Percentiles rank a stretch among this genome's conserved stretches.
Conservation (phyloP, 2,329 filamentous ascomycete species). For the Didymella exigua region DNA sequence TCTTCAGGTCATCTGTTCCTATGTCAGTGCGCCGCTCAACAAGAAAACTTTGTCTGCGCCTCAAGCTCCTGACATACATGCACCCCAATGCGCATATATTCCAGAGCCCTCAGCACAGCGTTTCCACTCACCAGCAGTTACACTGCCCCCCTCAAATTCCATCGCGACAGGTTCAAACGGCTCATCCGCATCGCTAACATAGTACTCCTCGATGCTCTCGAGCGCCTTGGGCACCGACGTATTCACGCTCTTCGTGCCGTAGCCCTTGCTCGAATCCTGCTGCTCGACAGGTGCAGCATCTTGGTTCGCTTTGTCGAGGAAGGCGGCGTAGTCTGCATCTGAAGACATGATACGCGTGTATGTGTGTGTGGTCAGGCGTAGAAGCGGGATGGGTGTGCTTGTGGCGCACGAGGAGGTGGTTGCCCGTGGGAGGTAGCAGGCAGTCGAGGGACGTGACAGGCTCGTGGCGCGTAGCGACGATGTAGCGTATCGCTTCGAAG, state of each 20-base stretch:
- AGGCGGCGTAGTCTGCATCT: conserved; percentile 82
- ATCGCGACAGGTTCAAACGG: conserved; percentile 79
- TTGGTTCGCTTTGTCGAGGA: conserved; percentile 85
- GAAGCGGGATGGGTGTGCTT: not conserved
- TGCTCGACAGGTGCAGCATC: conserved; percentile 53
- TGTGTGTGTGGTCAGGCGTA: not conserved
- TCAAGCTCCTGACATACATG: no score
- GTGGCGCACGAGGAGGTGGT: not conserved
- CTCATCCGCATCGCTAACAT: conserved; percentile 83
- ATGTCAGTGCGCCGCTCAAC: not conserved
- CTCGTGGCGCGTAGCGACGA: not conserved
- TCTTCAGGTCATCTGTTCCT: conserved; percentile 69
- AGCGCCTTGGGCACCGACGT: conserved; percentile 62
- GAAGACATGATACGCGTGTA: conserved; percentile 64
- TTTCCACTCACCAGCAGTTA: not conserved
- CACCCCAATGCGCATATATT: no score
- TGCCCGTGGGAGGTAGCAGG: not conserved
- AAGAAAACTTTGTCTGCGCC: not conserved
- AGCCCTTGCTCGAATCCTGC: conserved; percentile 31
- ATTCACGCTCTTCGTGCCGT: conserved; percentile 49
- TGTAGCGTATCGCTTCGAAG: not conserved
- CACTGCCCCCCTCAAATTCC: conserved; percentile 57
- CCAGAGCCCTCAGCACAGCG: not conserved
- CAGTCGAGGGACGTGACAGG: not conserved
- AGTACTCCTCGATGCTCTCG: conserved; percentile 62